Conservation (phyloP, 352 stramenopile species). For the Phytophthora litchii region DNA sequence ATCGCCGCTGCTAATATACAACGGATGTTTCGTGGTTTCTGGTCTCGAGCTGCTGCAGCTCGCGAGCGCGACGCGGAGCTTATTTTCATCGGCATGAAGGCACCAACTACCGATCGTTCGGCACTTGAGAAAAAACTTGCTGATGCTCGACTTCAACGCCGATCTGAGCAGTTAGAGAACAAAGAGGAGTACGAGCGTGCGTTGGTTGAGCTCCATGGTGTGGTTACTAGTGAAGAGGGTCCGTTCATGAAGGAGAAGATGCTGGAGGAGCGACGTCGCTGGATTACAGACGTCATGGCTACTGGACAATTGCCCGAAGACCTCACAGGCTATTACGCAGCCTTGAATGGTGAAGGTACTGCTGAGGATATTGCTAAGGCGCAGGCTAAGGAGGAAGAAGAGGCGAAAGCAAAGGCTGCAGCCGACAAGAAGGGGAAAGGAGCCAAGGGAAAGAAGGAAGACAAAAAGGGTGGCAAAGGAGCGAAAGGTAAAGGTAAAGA, state of each 20-base stretch:
- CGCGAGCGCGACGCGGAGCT: conserved; percentile 85
- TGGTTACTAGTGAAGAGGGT: conserved; percentile 86
- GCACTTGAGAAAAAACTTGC: conserved; percentile 78
- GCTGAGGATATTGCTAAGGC: conserved; percentile 51
- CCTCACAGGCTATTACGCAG: conserved; percentile 88
- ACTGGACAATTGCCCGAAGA: conserved; percentile 88
- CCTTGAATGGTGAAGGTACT: conserved; percentile 43
- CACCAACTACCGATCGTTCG: conserved; percentile 56
- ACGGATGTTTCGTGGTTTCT: conserved; percentile 88
- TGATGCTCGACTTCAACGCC: conserved; percentile 82
- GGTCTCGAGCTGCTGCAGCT: conserved; percentile 63
- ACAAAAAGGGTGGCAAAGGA: conserved; percentile 61
- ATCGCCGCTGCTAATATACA: conserved; percentile 93
- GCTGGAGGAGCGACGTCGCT: conserved; percentile 91
- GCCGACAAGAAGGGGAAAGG: conserved; percentile 50
- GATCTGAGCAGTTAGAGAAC: conserved; percentile 91
- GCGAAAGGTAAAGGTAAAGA: conserved; percentile 71
- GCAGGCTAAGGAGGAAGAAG: conserved; percentile 64
- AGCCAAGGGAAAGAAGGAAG: conserved; percentile 53
- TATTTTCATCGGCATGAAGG: conserved; percentile 95
- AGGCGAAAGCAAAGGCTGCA: conserved; percentile 50
- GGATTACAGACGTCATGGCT: conserved; percentile 93
- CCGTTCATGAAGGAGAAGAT: conserved; percentile 93
- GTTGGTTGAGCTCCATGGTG: conserved; percentile 85
- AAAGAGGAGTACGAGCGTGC: conserved; percentile 91